These are phyloP conservation scores for Stephania japonica DNA, from an alignment of 164 flowering plant genomes.

Conservation along the genomic window DNA sequence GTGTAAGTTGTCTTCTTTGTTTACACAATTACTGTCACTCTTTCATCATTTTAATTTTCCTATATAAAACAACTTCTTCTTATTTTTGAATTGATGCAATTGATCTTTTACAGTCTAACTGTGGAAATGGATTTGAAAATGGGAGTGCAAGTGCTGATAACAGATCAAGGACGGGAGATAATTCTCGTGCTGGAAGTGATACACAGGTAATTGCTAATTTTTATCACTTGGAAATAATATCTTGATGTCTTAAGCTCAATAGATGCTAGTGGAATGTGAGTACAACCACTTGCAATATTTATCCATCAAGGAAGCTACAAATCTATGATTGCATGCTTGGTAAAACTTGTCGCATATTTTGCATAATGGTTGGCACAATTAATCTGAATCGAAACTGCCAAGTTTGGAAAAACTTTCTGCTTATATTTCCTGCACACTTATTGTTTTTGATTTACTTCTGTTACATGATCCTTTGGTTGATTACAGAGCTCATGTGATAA, in stretches of 20 bases:
- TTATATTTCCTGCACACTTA: background rate
- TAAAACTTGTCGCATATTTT: background rate
- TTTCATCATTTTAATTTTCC: background rate
- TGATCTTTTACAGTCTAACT: constrained; percentile 15
- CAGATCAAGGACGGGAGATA: constrained; percentile 17
- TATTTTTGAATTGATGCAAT: background rate
- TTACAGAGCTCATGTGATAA: constrained; percentile 37
- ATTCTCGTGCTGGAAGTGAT: constrained; percentile 33
- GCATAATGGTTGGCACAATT: background rate
- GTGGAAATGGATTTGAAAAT: constrained; percentile 20
- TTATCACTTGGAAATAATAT: background rate
- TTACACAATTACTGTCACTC: background rate
- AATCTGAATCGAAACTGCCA: background rate
- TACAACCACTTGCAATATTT: background rate
- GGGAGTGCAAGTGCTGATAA: constrained; percentile 24
- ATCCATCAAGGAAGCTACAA: background rate
- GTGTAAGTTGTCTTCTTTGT: constrained; percentile 23
- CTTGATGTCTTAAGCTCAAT: background rate
- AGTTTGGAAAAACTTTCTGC: background rate
- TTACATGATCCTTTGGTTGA: constrained; percentile 17
- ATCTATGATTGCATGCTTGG: background rate
- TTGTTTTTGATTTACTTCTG: background rate
- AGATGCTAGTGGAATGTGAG: background rate
- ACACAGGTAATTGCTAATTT: constrained; percentile 26
- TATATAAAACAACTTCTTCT: background rate